Evolutionary conservation across 1,284 basidiomycete genomes (phyloP), one percentile per base, ranked within the genome.

Genomic region (Gomphus bonarii): DNA sequence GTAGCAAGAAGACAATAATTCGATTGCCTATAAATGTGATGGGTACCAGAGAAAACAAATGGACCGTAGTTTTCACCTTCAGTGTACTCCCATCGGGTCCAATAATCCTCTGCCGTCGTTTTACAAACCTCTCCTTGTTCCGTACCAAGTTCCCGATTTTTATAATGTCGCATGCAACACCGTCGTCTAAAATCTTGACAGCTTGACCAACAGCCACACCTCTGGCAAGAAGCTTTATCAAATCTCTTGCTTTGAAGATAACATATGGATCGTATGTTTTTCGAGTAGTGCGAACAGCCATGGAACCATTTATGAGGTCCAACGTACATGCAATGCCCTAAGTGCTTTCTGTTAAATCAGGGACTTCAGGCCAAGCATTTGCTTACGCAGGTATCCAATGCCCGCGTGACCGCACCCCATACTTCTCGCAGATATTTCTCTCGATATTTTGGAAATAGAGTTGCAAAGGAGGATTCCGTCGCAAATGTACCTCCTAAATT

Each of bases 241-340:
- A 78, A 70, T 99, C 95, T 50, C 95, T 81, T 7, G 93, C 94
- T 73, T 99, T 98, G 63, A 99, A 77, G 59, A 98, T 84, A 63
- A 97, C 84, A 68, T 97, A 99, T 0, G 95, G 95, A 68, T 99
- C 95, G 71, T 81, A 95, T 18, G 97, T 93, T 77, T 97, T 98
- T 61, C 97, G 84, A 3, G 95, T 99, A 33, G 95, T 99, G 59
- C 86, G 84, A 40, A 99, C 95, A 31, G 91, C 88, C 97, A 99
- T 99, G 48, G 90, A 92, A 62, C 95, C 95, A 63, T 98, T 91
- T 38, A 99, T 86, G 58, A 99, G 75, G 73, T 99, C 95, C 30
- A 99, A 82, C 30, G 91, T 93, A 66, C 95, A 98, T 20, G 85
- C 81, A 43, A 99, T 75, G 11, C 91, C 91, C 89, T 94, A 48